These are phyloP conservation scores for Hibiscus mutabilis DNA, from an alignment of 345 rosid genomes.

Conservation along the genomic window DNA sequence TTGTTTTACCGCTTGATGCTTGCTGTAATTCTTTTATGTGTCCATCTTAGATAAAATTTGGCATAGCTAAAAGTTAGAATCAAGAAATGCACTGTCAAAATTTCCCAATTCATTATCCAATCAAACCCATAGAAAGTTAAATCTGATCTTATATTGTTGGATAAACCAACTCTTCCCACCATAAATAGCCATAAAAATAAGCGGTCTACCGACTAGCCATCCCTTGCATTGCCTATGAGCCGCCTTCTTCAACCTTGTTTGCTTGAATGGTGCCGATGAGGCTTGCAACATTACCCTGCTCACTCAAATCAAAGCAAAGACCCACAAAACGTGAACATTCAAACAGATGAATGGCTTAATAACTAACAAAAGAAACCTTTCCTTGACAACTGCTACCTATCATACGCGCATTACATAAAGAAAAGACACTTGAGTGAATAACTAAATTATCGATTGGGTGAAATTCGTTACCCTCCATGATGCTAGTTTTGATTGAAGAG, in stretches of 20 bases:
- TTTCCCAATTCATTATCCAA: neutral
- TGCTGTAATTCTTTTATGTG: too few species aligned
- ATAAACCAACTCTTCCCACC: conserved; percentile 4
- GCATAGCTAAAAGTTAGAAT: neutral
- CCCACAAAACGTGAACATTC: neutral
- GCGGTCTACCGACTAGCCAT: conserved; percentile 39
- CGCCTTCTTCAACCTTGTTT: conserved; percentile 77
- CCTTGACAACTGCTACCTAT: neutral
- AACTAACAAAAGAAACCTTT: neutral
- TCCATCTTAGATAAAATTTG: too few species aligned
- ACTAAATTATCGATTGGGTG: neutral
- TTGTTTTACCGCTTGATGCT: neutral
- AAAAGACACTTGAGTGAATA: neutral
- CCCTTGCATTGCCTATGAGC: conserved; percentile 65
- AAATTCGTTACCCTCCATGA: conserved; percentile 61
- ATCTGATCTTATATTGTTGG: conserved; percentile 2
- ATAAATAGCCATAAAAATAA: neutral
- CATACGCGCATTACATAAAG: neutral
- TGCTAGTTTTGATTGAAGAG: conserved; percentile 57
- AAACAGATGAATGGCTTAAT: neutral
- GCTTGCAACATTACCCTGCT: conserved; percentile 61
- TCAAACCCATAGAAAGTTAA: neutral
- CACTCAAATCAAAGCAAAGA: neutral
- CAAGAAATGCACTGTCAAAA: conserved; percentile 12
- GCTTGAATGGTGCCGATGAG: conserved; percentile 80